A percentile compares a stretch with the other conserved stretches of the same genome.
Conservation (phyloP, 768 basidiomycete species). For the Boletus rufocinnamomeus region DNA sequence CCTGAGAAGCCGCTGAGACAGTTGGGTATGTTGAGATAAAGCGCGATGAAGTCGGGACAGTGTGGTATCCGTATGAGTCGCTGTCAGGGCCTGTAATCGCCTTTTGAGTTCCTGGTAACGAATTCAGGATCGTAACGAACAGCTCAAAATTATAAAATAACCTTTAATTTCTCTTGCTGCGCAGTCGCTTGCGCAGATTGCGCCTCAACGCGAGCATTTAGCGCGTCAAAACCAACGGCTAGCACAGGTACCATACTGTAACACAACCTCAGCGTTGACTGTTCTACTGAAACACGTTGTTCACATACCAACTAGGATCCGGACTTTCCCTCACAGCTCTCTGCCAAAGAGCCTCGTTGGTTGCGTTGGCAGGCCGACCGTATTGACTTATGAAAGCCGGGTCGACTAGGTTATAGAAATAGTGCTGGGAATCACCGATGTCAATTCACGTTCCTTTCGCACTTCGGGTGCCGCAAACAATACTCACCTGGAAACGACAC, state of each 20-base stretch:
- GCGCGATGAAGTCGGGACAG: constrained; percentile 66
- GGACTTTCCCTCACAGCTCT: constrained; percentile 82
- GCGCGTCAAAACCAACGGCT: constrained; percentile 79
- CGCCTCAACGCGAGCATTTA: constrained; percentile 75
- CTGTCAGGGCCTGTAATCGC: constrained; percentile 59
- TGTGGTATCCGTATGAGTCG: constrained; percentile 66
- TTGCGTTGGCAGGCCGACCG: constrained; percentile 69
- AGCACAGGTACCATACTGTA: constrained; percentile 75
- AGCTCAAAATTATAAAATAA: constrained; percentile 20
- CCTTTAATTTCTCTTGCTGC: constrained; percentile 69
- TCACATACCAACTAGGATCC: constrained; percentile 66
- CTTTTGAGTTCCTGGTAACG: constrained; percentile 59
- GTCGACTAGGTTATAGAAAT: constrained; percentile 84
- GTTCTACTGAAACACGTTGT: not conserved
- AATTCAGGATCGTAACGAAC: constrained; percentile 7
- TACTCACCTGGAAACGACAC: constrained; percentile 76
- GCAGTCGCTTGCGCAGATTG: constrained; percentile 65
- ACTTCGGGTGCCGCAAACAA: not conserved
- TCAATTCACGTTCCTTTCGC: constrained; percentile 1
- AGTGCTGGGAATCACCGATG: constrained; percentile 48
- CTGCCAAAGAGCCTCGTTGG: constrained; percentile 74
- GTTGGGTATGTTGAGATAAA: constrained; percentile 61
- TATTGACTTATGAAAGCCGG: constrained; percentile 66
- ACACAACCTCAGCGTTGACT: constrained; percentile 4
- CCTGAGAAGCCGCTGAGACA: constrained; percentile 67